These are phyloP conservation scores for Suhomyces xylopsoci DNA, from an alignment of 805 yeast species.

Conservation along the genomic window DNA sequence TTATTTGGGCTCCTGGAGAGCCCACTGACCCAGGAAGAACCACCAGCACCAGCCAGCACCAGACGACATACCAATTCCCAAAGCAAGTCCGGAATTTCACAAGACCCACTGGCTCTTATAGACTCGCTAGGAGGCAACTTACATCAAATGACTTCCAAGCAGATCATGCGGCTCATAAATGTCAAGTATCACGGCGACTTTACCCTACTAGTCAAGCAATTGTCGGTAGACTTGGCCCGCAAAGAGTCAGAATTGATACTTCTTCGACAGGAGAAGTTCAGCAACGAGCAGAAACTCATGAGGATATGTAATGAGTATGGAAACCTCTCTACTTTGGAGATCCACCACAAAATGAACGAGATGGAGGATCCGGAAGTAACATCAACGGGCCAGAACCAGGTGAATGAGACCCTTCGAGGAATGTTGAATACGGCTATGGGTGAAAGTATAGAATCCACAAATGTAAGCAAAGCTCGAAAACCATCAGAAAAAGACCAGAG, in stretches of 20 bases:
- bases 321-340: constrained; percentile 30
- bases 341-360: constrained; percentile 28
- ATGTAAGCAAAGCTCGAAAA: no score
- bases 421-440: constrained; percentile 30
- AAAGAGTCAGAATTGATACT: constrained; percentile 46
- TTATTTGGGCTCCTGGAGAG: constrained; percentile 9
- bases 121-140: constrained; percentile 14
- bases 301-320: constrained; percentile 36
- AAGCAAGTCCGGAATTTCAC: neutral
- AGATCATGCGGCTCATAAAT: constrained; percentile 18
- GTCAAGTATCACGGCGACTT: constrained; percentile 27
- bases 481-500: neutral
- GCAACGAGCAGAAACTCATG: constrained; percentile 31
- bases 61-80: neutral
- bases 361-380: neutral
- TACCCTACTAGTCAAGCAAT: constrained; percentile 38
- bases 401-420: constrained; percentile 20
- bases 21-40: neutral
- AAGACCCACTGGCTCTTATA: neutral
- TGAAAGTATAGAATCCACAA: constrained; percentile 12
- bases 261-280: constrained; percentile 29
- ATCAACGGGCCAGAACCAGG: neutral
- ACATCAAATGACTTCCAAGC: constrained; percentile 6
- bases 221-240: constrained; percentile 46
- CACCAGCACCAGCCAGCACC: neutral